phyloP scores from a whole-genome alignment of 2,329 filamentous ascomycete species.

The Dryadomyces sulphureus region DNA sequence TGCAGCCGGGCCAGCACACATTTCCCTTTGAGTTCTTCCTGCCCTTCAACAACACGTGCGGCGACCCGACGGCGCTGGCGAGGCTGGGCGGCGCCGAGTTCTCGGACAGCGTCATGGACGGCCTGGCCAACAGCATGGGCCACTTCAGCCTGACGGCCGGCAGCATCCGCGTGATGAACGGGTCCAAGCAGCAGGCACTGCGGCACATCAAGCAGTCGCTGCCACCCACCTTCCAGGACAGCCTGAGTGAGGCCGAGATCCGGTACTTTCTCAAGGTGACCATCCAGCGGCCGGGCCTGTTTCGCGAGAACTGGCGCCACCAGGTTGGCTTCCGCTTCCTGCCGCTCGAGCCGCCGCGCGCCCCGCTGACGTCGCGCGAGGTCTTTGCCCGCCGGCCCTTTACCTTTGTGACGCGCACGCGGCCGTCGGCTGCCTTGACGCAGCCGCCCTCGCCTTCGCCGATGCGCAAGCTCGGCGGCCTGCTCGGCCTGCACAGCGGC shows the following conservation, averaged over 20 bases:
- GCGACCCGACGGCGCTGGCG: slow-evolving; percentile 36
- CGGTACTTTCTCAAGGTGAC: slow-evolving; percentile 95
- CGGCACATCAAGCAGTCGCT: slow-evolving; percentile 71
- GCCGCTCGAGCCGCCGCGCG: slow-evolving; percentile 79
- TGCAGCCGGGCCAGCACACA: slow-evolving; percentile 56
- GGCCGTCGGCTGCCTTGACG: slow-evolving; percentile 13
- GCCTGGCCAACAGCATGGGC: slow-evolving; percentile 18
- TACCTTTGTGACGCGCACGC: slow-evolving; percentile 31
- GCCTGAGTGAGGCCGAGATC: slow-evolving; percentile 83
- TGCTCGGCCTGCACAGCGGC: neutral
- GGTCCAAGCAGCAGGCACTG: slow-evolving; percentile 46
- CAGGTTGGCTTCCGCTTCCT: slow-evolving; percentile 66
- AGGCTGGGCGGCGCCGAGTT: slow-evolving; percentile 38
- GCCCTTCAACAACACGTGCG: slow-evolving; percentile 61
- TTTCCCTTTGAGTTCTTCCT: slow-evolving; percentile 71
- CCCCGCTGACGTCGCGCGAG: slow-evolving; percentile 53
- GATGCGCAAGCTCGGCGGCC: slow-evolving; percentile 30
- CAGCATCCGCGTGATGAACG: slow-evolving; percentile 46
- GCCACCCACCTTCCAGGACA: slow-evolving; percentile 77
- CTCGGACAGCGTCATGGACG: slow-evolving; percentile 30
- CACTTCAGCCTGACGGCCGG: slow-evolving; percentile 33
- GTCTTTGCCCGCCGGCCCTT: slow-evolving; percentile 67
- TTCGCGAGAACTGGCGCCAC: slow-evolving; percentile 76
- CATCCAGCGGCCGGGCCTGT: slow-evolving; percentile 71
- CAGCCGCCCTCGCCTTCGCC: slow-evolving; percentile 10